Base-by-base conservation (phyloP, 2,329 filamentous ascomycete species). In the Diaporthe batatas region DNA sequence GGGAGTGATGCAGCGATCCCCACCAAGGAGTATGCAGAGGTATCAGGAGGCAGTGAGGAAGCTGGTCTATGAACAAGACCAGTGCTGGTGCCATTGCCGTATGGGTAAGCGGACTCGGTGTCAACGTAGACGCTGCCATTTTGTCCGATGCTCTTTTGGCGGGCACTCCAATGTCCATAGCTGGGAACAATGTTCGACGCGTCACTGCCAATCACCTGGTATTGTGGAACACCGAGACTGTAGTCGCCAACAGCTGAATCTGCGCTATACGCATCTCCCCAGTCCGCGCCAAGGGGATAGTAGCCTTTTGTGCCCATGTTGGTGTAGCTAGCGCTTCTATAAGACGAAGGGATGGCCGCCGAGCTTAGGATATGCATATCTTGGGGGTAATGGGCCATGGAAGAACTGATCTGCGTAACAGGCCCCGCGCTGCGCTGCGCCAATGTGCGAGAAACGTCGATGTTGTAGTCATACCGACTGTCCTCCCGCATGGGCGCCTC, bases 1-100 rank as follows among this genome's bases (percentile, higher is more conserved):
- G 84, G 83, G 0, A 86, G 79, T 0, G 83, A 83, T 0, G 84
- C 82, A 7, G 83, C 83, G 71, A 85, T 83, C 53, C 79, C 79
- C 0, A 83, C 82, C n/a, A 85, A 79, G 8, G 83, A 83, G 74
- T 85, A 84, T 54, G 78, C 81, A 4, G 82, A 78, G 8, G 80
- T 77, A 14, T 84, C 83, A 51, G 59, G 62, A 44, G 71, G 57
- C 12, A 77, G 77, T 1, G 78, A 77, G 1, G 71, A 69, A 0
- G 78, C 71, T 6, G 82, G 81, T 1, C 84, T 82, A 51, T 83
- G 83, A 10, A 82, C 79, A n/a, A 85, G 76, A 42, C 75, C 75
- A 3, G 76, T 53, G 34, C 74, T 62, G 5, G 49, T 25, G 10
- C 76, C 76, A 8, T 49, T 34, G 39, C 65, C 55, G 71, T 84